Base-by-base conservation (phyloP, 192 early-diverging fungal genomes). In the Oehlia diaphana region DNA sequence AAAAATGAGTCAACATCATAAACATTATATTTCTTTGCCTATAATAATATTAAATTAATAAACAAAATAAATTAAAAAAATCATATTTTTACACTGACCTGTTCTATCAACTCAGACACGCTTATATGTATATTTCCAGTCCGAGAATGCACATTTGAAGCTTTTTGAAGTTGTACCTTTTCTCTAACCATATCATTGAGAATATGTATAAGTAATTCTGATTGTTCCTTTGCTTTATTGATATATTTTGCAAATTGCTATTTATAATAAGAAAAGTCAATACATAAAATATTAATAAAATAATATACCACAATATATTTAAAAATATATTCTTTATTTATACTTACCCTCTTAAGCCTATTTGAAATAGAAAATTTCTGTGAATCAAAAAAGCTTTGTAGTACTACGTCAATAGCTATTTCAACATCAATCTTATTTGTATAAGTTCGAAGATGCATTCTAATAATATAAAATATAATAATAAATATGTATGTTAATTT, bases 291-390 rank as follows among this genome's bases (percentile, higher is more conserved):
- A 10, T 31, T 31, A 42, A 31, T 1, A 31, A 1, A 42, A 42
- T 42, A 7, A 31, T 31, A 31, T 14, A 14, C 4, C 28, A 37
- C 12, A 14, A 67, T 12, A 9, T 37, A 26, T 31, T 47, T 44
- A 44, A 44, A 14, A 42, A 16, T 21, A 42, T 33, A 39, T 69
- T 16, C 14, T 21, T 21, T 37, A 69, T 50, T 7, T 8, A 42
- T 77, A 77, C 31, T 31, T 31, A 2, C 76, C 84, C 88, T 88
- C 81, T 93, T 92, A 86, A 99, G 84, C 26, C 86, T 84, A 63
- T 89, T 89, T 92, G 95, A 95, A 63, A 99, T 94, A 31, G 94
- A 94, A 79, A 92, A 92, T 87, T 99, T 99, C 79, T 99, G 97
- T 42, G 96, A 94, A 16, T 89, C 87, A 74, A 99, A 94, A 83